Conservation (phyloP, 2,329 filamentous ascomycete genomes). For the Diaporthe australafricana region DNA sequence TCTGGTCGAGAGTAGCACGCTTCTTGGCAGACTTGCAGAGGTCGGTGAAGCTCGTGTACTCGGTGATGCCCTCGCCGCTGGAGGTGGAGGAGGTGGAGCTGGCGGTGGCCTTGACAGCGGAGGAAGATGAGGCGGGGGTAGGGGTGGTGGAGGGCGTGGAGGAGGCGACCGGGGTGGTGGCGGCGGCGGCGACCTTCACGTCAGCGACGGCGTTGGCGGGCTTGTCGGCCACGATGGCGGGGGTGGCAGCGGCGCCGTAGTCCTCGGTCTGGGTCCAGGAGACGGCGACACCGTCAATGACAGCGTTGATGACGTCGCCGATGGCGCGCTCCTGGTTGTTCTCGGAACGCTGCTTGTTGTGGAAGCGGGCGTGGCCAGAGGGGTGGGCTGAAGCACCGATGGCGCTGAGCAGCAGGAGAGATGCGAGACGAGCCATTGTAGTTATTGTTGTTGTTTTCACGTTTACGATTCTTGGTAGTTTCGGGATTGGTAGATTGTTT, state of each 20-base stretch:
- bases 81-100: constrained; percentile 83
- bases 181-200: background rate
- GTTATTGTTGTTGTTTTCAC: background rate
- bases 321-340: constrained; percentile 39
- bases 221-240: constrained; percentile 28
- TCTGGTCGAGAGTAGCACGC: constrained; percentile 59
- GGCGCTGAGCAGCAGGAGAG: constrained; percentile 47
- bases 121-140: constrained; percentile 25
- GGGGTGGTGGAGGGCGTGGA: constrained; percentile 32
- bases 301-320: constrained; percentile 40
- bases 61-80: constrained; percentile 61
- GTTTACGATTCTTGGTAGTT: background rate
- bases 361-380: constrained; percentile 50
- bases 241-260: constrained; percentile 35
- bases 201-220: constrained; percentile 6
- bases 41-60: constrained; percentile 48
- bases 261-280: constrained; percentile 41
- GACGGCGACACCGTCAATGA: constrained; percentile 45
- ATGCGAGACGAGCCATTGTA: constrained; percentile 39
- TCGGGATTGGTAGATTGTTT: too few relatives aligned
- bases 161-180: constrained; percentile 31
- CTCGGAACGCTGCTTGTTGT: constrained; percentile 48
- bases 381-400: constrained; percentile 49
- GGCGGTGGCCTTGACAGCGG: constrained; percentile 64
- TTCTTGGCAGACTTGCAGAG: constrained; percentile 51